Conservation (phyloP, 2,329 filamentous ascomycete genomes). For the Aspergillus jensenii region DNA sequence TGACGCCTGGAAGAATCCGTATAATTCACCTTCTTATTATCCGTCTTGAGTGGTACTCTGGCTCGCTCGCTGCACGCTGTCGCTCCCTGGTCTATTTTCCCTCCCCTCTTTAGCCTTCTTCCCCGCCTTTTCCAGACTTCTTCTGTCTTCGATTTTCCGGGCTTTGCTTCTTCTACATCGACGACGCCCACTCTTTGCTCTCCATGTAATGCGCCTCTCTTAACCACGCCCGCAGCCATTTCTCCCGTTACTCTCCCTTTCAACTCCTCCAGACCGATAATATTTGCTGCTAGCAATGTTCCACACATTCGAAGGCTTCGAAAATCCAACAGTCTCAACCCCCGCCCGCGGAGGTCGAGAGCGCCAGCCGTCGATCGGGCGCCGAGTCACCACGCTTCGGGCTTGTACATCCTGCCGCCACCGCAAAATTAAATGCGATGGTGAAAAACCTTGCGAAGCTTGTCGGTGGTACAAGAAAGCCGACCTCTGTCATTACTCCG, state of each 20-base stretch:
- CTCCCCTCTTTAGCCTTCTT: slow-evolving; percentile 6
- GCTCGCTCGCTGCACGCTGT: not conserved
- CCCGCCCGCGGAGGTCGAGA: slow-evolving; percentile 31
- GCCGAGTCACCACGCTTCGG: slow-evolving; percentile 40
- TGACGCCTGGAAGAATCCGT: not conserved
- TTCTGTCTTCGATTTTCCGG: not conserved
- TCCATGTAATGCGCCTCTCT: not conserved
- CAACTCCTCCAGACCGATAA: not conserved
- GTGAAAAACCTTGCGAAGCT: slow-evolving; percentile 76
- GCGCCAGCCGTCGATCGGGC: slow-evolving; percentile 34
- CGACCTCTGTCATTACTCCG: slow-evolving; percentile 77
- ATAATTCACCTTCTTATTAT: not conserved
- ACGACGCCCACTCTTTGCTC: not conserved
- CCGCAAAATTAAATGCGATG: slow-evolving; percentile 81
- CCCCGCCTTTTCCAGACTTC: slow-evolving; percentile 8
- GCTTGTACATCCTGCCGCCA: slow-evolving; percentile 76
- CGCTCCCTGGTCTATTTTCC: not conserved
- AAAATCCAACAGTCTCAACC: slow-evolving; percentile 32
- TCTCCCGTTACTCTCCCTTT: not conserved
- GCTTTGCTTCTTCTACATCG: slow-evolving; percentile 3
- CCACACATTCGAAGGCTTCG: slow-evolving; percentile 44
- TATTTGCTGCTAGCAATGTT: slow-evolving; percentile 34
- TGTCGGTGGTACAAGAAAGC: slow-evolving; percentile 79
- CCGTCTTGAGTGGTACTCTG: not conserved
- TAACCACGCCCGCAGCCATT: not conserved